Conservation (phyloP, 345 rosid species). For the Hypericum androsaemum region DNA sequence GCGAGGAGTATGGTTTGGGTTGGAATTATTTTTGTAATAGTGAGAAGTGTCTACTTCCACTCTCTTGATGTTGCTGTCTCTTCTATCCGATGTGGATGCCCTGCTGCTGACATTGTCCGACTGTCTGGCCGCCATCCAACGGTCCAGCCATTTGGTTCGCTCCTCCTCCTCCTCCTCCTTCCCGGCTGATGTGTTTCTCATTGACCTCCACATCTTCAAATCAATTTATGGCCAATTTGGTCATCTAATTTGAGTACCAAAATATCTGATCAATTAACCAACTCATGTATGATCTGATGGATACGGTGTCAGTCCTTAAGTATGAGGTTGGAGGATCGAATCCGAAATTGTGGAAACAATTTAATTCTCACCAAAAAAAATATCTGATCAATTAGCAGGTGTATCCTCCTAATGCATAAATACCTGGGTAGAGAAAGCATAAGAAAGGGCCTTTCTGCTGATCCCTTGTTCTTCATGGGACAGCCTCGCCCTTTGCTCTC, state of each 20-base stretch:
- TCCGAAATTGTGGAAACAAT: too few species aligned
- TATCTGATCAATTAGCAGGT: too few species aligned
- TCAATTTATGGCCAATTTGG: background rate
- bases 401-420: background rate
- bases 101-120: conserved; percentile 37
- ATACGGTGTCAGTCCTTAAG: too few species aligned
- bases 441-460: conserved; percentile 15
- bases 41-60: conserved; percentile 40
- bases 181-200: conserved; percentile 48
- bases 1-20: conserved; percentile 11
- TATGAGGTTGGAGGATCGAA: too few species aligned
- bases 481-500: conserved; percentile 15
- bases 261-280: too few species aligned
- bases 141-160: conserved; percentile 65
- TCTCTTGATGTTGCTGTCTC: conserved; percentile 34
- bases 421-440: conserved; percentile 52
- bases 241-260: background rate
- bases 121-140: conserved; percentile 75
- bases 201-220: conserved; percentile 48
- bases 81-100: conserved; percentile 31
- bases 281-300: too few species aligned
- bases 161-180: conserved; percentile 43
- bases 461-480: conserved; percentile 11
- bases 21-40: conserved; percentile 12
- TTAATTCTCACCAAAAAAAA: too few species aligned